Evolutionary conservation across 257 asterid genomes (phyloP), one percentile per base, ranked within the genome.

Genomic region (Fraxinus anomala): DNA sequence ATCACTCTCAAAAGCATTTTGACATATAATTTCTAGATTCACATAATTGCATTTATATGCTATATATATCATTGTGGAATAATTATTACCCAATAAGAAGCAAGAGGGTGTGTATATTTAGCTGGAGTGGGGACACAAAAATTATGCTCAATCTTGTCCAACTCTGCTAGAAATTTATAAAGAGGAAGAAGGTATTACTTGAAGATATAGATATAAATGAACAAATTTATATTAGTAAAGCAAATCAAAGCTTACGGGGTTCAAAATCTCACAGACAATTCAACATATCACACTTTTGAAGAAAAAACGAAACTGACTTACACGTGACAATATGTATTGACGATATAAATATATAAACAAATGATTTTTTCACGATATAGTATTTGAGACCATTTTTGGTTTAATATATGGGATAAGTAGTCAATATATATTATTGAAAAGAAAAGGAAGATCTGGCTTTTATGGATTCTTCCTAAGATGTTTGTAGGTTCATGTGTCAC

Each of bases 1-100:
- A 11, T 24, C 36, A 63, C 17, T 26, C 4, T 63, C 36, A 63
- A 26, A 26, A 24, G 34, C 69, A 63, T 63, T 61, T 61, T 63
- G 69, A 63, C 69, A 26, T 26, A 63, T 59, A 59, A 21, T 59
- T 59, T 59, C 67, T 59, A n/a, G 67, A 59, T n/a, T 23, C 67
- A 63, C 9, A 63, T 63, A 63, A 63, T 63, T 59, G n/a, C 28
- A 59, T 24, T 56, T n/a, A n/a, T n/a, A 26, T 11, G 36, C 8
- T 24, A 63, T 24, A 31, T 31, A 3, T 31, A 63, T 63, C 69
- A 63, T 26, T 63, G 69, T 23, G 69, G 34, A 63, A 63, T 24
- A 9, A 63, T 63, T 63, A 63, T 63, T 11, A 63, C 36, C 8
- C 0, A 63, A 31, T 31, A 31, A 26, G 69, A 26, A 63, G 36